Base-by-base conservation (phyloP, 257 asterid genomes). In the Nicotiana tomentosiformis region DNA sequence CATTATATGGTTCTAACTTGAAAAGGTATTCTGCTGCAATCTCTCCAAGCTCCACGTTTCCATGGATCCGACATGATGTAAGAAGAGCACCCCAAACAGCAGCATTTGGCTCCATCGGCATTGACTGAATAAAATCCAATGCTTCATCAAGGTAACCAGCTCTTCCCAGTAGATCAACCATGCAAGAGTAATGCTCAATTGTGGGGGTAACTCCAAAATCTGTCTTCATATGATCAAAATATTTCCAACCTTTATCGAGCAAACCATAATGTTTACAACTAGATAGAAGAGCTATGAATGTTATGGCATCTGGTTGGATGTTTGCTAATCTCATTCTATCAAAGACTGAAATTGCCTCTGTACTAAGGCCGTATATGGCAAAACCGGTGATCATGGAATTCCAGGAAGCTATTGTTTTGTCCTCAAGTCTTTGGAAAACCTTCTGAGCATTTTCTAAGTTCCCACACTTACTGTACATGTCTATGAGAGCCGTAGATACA, bases 141-240 rank as follows among this genome's bases (percentile, higher is more conserved):
- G 96, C 96, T 87, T 92, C 93, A 17, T 92, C 94, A 29, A 92
- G 89, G 79, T 89, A 92, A 7, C 96, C 93, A 8, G 84, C 87
- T 84, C 88, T 86, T 86, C 91, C 96, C 29, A 90, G 91, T 20
- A 92, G 91, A 87, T 92, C 96, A 84, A 92, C 93, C 94, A 90
- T 88, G 83, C 93, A 89, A 35, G 94, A 90, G 81, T 87, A 89
- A 83, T 92, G 96, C 83, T 92, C 90, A 58, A 90, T 89, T 55
- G 90, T 87, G 15, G 94, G 96, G 74, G 23, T 77, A 81, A 89
- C 87, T 33, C 88, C 87, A 56, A 86, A 84, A 58, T 90, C 82
- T 11, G 57, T 77, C 84, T 84, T 84, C 92, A 90, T 92, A 62
- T 81, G 82, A 82, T 92, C 94, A 53, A 92, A 89, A 67, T 80